A percentile compares a stretch with the other conserved stretches of the same genome.
phyloP scores from a whole-genome alignment of 345 rosid species.

The Euphorbia pulcherrima region DNA sequence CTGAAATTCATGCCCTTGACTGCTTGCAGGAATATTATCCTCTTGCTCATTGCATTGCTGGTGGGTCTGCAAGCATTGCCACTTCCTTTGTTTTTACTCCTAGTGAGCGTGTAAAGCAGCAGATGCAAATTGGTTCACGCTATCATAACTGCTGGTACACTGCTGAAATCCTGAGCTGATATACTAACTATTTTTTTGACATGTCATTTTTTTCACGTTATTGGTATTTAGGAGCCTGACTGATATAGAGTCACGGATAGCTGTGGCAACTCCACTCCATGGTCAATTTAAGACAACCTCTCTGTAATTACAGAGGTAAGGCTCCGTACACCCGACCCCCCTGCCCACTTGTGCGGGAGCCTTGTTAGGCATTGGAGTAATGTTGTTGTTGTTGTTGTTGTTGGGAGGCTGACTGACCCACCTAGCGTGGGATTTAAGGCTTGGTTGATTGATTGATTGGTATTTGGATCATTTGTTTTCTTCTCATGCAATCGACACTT shows the following conservation, averaged over 20 bases:
- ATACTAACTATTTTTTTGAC: neutral
- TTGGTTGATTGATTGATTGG: neutral
- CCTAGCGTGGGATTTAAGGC: no score
- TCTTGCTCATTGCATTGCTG: constrained; percentile 76
- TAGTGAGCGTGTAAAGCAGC: constrained; percentile 89
- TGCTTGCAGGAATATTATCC: constrained; percentile 64
- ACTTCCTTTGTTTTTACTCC: constrained; percentile 90
- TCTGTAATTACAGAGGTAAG: no score
- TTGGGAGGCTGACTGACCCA: no score
- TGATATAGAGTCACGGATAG: no score
- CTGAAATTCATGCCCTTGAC: constrained; percentile 2
- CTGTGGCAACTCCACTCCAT: no score
- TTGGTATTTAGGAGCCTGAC: no score
- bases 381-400: no score
- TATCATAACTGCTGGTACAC: constrained; percentile 78
- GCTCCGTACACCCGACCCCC: no score
- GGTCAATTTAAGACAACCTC: no score
- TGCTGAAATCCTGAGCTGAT: constrained; percentile 13
- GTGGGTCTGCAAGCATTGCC: constrained; percentile 88
- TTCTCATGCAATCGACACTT: constrained; percentile 10
- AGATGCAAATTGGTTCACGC: constrained; percentile 89
- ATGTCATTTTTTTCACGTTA: neutral
- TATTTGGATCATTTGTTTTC: neutral
- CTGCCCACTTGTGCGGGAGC: no score
- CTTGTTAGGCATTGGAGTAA: no score